Evolutionary conservation across 495 filamentous ascomycete genomes (phyloP).

Genomic region (Daldinia bambusicola): DNA sequence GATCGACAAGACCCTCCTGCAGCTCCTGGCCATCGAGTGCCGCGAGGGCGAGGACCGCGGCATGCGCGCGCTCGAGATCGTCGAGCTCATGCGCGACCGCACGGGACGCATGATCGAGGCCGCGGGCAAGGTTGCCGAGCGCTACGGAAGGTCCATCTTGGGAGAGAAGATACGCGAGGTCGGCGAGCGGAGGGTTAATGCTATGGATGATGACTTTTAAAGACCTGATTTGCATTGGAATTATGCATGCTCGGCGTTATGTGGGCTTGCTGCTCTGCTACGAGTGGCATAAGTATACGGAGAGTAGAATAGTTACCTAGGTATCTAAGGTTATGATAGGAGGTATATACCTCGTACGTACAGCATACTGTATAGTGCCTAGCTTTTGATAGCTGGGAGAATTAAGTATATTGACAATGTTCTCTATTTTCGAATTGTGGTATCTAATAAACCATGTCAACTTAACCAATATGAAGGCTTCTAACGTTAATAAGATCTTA

Average conservation of each 20-base stretch:
- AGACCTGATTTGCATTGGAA: not conserved
- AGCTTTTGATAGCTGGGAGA: not conserved
- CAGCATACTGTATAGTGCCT: conserved; percentile 16
- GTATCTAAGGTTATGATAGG: conserved; percentile 12
- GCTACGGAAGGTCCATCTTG: conserved; percentile 79
- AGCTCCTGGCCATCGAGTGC: conserved; percentile 90
- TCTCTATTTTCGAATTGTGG: too few species aligned
- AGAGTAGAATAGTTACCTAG: conserved; percentile 2
- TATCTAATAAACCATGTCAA: too few species aligned
- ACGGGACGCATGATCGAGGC: conserved; percentile 87
- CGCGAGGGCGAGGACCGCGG: conserved; percentile 90
- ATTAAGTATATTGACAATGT: not conserved
- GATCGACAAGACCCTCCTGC: conserved; percentile 86
- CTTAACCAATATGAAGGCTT: not conserved
- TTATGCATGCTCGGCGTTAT: not conserved
- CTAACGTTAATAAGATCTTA: not conserved
- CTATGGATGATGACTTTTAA: conserved; percentile 59
- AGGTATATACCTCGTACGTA: not conserved
- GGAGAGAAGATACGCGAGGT: conserved; percentile 87
- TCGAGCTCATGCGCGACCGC: conserved; percentile 78
- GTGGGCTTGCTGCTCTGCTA: not conserved
- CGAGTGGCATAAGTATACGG: not conserved
- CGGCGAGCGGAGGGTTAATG: conserved; percentile 71
- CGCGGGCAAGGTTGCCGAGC: conserved; percentile 81
- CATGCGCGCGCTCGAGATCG: conserved; percentile 90